phyloP scores from a whole-genome alignment of 2,329 filamentous ascomycete genomes.

The Golovinomyces cichoracearum region DNA sequence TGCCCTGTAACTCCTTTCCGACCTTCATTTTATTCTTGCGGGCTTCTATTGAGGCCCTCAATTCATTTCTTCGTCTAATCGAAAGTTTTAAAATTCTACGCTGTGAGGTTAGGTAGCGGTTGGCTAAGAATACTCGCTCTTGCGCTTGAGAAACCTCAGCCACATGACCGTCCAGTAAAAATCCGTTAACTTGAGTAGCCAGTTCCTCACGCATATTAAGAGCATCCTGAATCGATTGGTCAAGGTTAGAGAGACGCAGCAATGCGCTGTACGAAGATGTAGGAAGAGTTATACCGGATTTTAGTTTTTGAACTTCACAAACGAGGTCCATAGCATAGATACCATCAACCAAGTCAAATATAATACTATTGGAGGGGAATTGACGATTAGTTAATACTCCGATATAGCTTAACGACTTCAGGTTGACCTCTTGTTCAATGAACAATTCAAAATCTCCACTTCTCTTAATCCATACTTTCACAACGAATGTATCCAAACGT shows the following conservation, averaged over 20 bases:
- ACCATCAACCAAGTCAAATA: slow-evolving; percentile 69
- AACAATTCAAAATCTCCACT: slow-evolving; percentile 36
- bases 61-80: slow-evolving; percentile 36
- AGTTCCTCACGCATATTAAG: slow-evolving; percentile 49
- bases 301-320: slow-evolving; percentile 20
- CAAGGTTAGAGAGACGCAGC: slow-evolving; percentile 67
- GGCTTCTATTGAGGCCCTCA: slow-evolving; percentile 37
- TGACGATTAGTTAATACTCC: slow-evolving; percentile 43
- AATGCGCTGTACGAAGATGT: slow-evolving; percentile 70
- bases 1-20: slow-evolving; percentile 33
- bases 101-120: slow-evolving; percentile 34
- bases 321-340: slow-evolving; percentile 56
- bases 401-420: slow-evolving; percentile 53
- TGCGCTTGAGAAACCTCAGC: slow-evolving; percentile 23
- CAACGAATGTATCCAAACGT: slow-evolving; percentile 33
- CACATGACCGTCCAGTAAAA: slow-evolving; percentile 20
- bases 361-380: slow-evolving; percentile 54
- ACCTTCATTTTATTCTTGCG: slow-evolving; percentile 40
- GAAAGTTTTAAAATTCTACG: slow-evolving; percentile 37
- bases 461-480: slow-evolving; percentile 50
- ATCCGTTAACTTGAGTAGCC: slow-evolving; percentile 47
- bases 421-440: slow-evolving; percentile 41
- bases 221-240: slow-evolving; percentile 77
- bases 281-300: slow-evolving; percentile 24
- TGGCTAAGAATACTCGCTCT: slow-evolving; percentile 23